Base-by-base conservation (phyloP, 176 grass and related monocot species). In the Pontederia crassipes region DNA sequence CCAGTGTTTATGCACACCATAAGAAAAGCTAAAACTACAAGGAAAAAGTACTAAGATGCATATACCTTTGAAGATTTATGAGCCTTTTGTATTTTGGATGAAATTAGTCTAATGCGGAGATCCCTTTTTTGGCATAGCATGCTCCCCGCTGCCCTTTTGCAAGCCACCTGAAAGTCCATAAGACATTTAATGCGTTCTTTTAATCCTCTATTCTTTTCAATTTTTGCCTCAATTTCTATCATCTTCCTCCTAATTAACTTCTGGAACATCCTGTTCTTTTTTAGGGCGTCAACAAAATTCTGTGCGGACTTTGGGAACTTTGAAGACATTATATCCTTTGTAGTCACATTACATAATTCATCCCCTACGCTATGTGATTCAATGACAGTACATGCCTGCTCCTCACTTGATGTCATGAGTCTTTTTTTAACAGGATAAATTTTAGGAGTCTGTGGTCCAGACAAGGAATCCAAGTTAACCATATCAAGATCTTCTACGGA, bases 191-290 rank as follows among this genome's bases (percentile, higher is more conserved):
- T 67, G 54, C 92, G 83, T 52, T 85, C 76, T 67, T 74, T 79
- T 27, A 97, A 69, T 73, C 91, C 81, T 67, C 88, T 91, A 74
- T 91, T 97, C 74, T 83, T 79, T 78, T 91, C 92, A 54, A 97
- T 85, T 53, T 88, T 97, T 1, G 84, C 77, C 70, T 91, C 87
- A 28, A 85, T 85, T 62, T 55, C 85, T 48, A 97, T 70, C 77
- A 97, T 75, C 73, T 91, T 91, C 64, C 84, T 80, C 78, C 92
- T 97, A 71, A 91, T 75, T 45, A 97, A 75, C 65, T 97, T 97
- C 66, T 91, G 92, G 67, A 67, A 97, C 56, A 81, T 71, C 55
- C 87, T 81, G 73, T 91, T 97, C 67, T 85, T 97, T 82, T 91
- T 97, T 48, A 97, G 70, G 61, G 73, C 87, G 68, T 83, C 79